Evolutionary conservation across 176 grass and related monocot genomes (phyloP).

Genomic region (Pontederia paniculata): DNA sequence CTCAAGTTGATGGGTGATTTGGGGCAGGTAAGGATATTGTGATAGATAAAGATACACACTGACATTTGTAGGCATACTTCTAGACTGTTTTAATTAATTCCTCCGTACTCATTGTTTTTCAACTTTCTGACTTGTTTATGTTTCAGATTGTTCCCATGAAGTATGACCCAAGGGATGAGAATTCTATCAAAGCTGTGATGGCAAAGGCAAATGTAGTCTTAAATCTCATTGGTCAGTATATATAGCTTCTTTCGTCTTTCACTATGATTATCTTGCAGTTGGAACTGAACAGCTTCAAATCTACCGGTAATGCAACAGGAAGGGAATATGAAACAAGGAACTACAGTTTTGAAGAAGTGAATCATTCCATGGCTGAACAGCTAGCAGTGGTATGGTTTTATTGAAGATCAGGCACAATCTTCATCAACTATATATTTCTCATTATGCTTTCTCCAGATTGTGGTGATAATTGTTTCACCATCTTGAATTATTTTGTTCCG

Average conservation of each 20-base stretch:
- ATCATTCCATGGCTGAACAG: slow-evolving; percentile 76
- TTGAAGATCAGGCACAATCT: not conserved
- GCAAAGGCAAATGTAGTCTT: slow-evolving; percentile 93
- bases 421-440: no score
- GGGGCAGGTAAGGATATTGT: no score
- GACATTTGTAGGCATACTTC: not conserved
- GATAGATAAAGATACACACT: no score
- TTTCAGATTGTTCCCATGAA: slow-evolving; percentile 93
- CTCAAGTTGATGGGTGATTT: slow-evolving; percentile 89
- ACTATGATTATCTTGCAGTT: not conserved
- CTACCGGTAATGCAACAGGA: slow-evolving; percentile 30
- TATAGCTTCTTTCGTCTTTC: slow-evolving; percentile 4
- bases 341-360: slow-evolving; percentile 94
- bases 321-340: slow-evolving; percentile 92
- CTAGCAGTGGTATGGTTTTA: slow-evolving; percentile 62
- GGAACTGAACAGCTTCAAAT: not conserved
- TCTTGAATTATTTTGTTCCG: no score
- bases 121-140: slow-evolving; percentile 6
- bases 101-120: not conserved
- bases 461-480: no score
- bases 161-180: slow-evolving; percentile 83
- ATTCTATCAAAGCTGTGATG: slow-evolving; percentile 86
- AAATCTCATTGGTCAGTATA: slow-evolving; percentile 76
- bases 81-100: not conserved
- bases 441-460: no score